These are phyloP conservation scores for Eudorina sp. DNA, from an alignment of 139 green algal genomes.

Conservation along the genomic window DNA sequence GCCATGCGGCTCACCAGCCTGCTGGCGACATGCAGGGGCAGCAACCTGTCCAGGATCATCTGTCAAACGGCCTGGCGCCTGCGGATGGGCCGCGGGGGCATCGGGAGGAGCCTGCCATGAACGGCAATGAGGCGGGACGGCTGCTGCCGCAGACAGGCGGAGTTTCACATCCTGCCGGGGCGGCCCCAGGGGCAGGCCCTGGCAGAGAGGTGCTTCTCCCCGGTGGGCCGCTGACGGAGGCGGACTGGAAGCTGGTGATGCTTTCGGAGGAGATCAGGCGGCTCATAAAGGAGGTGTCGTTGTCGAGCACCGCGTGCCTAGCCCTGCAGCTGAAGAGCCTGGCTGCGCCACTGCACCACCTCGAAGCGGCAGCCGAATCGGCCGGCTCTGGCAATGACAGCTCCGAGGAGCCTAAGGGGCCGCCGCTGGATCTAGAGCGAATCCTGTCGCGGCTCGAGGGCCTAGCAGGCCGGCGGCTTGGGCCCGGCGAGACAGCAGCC, in stretches of 20 bases:
- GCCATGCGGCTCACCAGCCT: too few relatives aligned
- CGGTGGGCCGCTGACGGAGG: constrained; percentile 34
- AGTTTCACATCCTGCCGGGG: too few relatives aligned
- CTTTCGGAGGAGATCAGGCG: constrained; percentile 46
- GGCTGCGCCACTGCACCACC: neutral
- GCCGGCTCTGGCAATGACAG: neutral
- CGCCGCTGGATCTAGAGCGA: neutral
- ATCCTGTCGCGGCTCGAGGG: constrained; percentile 40
- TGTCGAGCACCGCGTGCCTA: constrained; percentile 13
- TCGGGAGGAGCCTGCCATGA: too few relatives aligned
- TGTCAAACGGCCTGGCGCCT: too few relatives aligned
- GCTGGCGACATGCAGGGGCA: too few relatives aligned
- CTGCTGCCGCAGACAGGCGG: too few relatives aligned
- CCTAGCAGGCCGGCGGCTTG: constrained; percentile 20
- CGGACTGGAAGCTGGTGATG: constrained; percentile 58
- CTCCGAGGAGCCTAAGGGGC: neutral
- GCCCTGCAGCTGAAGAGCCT: constrained; percentile 1
- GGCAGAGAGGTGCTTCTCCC: neutral
- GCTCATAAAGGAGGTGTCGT: constrained; percentile 40
- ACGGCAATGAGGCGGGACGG: too few relatives aligned
- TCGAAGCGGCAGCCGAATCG: neutral
- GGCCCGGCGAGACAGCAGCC: constrained; percentile 31
- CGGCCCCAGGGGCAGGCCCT: too few relatives aligned
- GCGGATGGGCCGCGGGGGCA: too few relatives aligned
- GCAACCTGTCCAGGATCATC: too few relatives aligned